phyloP scores from a whole-genome alignment of 2,329 filamentous ascomycete genomes.

The Mollisia scopiformis region DNA sequence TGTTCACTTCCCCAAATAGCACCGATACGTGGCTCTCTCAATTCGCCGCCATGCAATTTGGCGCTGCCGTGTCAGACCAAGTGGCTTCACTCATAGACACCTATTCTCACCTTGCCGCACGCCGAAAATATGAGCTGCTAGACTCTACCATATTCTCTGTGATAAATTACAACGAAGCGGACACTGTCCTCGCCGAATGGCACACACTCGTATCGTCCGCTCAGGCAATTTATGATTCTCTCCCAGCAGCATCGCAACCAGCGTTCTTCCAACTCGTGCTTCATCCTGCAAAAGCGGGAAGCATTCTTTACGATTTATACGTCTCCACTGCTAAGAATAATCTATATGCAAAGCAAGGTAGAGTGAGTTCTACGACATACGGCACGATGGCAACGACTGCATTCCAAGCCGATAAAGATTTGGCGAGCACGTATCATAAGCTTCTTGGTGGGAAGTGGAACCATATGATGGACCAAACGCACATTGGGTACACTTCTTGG shows the following conservation, averaged over 20 bases:
- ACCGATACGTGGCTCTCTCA: constrained; percentile 11
- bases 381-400: constrained; percentile 10
- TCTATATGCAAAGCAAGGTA: constrained; percentile 17
- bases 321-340: constrained; percentile 19
- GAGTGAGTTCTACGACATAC: constrained; percentile 11
- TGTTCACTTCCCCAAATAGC: constrained; percentile 9
- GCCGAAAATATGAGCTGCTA: constrained; percentile 20
- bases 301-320: constrained; percentile 17
- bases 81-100: constrained; percentile 16
- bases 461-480: constrained; percentile 25
- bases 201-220: constrained; percentile 13
- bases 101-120: constrained; percentile 15
- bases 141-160: constrained; percentile 19
- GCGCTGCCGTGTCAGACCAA: constrained; percentile 4
- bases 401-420: constrained; percentile 15
- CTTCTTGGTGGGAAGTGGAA: constrained; percentile 23
- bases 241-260: constrained; percentile 13
- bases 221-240: constrained; percentile 14
- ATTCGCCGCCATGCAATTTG: constrained; percentile 22
- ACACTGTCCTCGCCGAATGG: constrained; percentile 14
- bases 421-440: constrained; percentile 19
- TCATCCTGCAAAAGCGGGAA: constrained; percentile 19
- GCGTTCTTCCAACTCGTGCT: constrained; percentile 24
- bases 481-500: constrained; percentile 22
- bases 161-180: constrained; percentile 21